These are phyloP conservation scores for Argentina anserina DNA, from an alignment of 306 rosid genomes.

Conservation along the genomic window DNA sequence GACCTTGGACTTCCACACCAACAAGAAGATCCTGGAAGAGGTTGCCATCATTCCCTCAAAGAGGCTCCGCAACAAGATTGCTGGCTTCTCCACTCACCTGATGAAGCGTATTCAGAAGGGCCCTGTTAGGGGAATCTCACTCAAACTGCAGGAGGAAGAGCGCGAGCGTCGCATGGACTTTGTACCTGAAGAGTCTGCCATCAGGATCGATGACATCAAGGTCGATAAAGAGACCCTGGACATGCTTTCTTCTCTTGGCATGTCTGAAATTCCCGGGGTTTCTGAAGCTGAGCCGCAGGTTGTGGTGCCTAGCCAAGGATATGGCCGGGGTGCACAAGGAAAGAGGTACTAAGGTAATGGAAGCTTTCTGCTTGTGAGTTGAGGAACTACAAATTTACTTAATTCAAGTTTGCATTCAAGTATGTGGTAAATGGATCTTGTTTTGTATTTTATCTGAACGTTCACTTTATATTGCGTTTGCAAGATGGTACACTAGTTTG, in stretches of 20 bases:
- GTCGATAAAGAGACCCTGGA: constrained; percentile 39
- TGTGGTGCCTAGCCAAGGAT: constrained; percentile 16
- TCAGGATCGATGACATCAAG: constrained; percentile 26
- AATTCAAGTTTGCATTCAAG: not conserved
- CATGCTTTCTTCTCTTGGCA: constrained; percentile 37
- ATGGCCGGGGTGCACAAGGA: constrained; percentile 23
- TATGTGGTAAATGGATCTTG: not conserved
- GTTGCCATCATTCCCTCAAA: constrained; percentile 42
- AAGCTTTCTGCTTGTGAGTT: not conserved
- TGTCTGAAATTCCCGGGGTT: constrained; percentile 35
- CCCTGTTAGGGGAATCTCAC: constrained; percentile 39
- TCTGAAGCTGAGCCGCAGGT: constrained; percentile 27
- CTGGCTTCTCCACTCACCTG: constrained; percentile 39
- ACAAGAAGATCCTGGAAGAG: constrained; percentile 41
- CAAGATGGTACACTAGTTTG: constrained; percentile 6
- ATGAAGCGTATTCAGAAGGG: constrained; percentile 46
- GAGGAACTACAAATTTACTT: not conserved
- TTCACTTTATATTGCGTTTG: not conserved
- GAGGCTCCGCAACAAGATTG: constrained; percentile 42
- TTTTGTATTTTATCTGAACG: not conserved
- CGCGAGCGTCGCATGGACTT: constrained; percentile 43
- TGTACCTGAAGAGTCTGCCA: constrained; percentile 35
- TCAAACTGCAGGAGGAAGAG: constrained; percentile 40
- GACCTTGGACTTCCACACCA: constrained; percentile 45
- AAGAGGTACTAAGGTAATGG: constrained; percentile 29